Evolutionary conservation across 495 filamentous ascomycete genomes (phyloP), one percentile per base, ranked within the genome.

Genomic region (Astrothelium macrocarpum): DNA sequence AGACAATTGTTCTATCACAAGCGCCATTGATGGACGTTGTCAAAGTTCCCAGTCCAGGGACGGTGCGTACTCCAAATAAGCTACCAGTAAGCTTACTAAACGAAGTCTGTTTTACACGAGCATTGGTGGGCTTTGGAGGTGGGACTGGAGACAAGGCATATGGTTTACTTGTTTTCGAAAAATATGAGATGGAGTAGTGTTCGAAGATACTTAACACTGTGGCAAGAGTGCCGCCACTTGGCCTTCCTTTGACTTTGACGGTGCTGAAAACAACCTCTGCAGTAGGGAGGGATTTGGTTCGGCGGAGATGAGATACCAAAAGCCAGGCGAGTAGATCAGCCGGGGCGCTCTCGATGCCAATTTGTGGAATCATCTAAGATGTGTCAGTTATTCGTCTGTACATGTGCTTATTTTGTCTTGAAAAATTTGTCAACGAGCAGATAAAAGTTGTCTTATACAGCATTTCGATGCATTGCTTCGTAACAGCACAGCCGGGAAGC

Each of bases 311-410:
- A 28, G 81, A 80, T 36, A 87, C 85, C 11, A 96, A 77, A 1
- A 82, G 75, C 78, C 82, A 95, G 34, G 90, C 79, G 39, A 91
- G 72, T 25, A 97, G 78, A 74, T 98, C 94, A 0, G 91, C 80
- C 0, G 90, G 90, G 0, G 86, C 90, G 42, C 89, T 92, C 71
- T 98, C 94, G 58, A 97, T 76, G 16, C 89, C 94, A 68, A 86
- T 84, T 68, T 90, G 87, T 10, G 90, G 89, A 60, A 98, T 91
- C 63, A 97, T 88, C 82, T 85, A 56, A 9, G 20, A n/a, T 25
- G 1, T 43, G 23, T 61, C 4, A 61, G 59, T 7, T 59, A 1
- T 26, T 2, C 10, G 23, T n/a, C n/a, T 58, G 20, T 10, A 12
- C 53, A 1, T 29, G 9, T 3, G 28, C 59, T 79, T 66, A 78